phyloP scores from a whole-genome alignment of 148 eudicot species.

The Chenopodium quinoa region DNA sequence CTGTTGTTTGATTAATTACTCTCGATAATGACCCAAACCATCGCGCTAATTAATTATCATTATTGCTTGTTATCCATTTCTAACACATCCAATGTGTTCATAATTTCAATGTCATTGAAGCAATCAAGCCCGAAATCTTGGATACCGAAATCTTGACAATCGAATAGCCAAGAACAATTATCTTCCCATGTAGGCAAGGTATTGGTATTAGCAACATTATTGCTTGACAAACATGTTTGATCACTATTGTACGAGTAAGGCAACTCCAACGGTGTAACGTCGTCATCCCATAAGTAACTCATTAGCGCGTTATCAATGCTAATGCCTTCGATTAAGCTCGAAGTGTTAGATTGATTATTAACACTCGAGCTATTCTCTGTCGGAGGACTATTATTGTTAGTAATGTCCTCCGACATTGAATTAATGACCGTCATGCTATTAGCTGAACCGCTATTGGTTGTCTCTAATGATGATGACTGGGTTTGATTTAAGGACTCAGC shows the following conservation, averaged over 20 bases:
- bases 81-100: constrained; percentile 40
- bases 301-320: constrained; percentile 48
- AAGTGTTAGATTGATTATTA: constrained; percentile 19
- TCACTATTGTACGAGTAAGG: constrained; percentile 27
- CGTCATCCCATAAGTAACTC: constrained; percentile 52
- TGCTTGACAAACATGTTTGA: constrained; percentile 19
- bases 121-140: constrained; percentile 65
- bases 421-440: neutral
- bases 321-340: constrained; percentile 27
- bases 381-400: constrained; percentile 23
- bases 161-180: constrained; percentile 47
- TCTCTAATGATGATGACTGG: constrained; percentile 28
- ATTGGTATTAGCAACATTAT: neutral
- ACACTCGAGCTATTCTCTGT: constrained; percentile 36
- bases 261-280: constrained; percentile 42
- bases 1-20: neutral
- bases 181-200: constrained; percentile 37
- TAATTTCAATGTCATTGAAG: constrained; percentile 40
- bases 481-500: constrained; percentile 31
- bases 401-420: constrained; percentile 12
- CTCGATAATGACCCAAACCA: neutral
- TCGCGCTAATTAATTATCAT: constrained; percentile 7
- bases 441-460: constrained; percentile 7
- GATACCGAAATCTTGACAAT: constrained; percentile 71
- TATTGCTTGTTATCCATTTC: constrained; percentile 36